phyloP scores from a whole-genome alignment of 139 green algal genomes.

The Pleodorina starrii region DNA sequence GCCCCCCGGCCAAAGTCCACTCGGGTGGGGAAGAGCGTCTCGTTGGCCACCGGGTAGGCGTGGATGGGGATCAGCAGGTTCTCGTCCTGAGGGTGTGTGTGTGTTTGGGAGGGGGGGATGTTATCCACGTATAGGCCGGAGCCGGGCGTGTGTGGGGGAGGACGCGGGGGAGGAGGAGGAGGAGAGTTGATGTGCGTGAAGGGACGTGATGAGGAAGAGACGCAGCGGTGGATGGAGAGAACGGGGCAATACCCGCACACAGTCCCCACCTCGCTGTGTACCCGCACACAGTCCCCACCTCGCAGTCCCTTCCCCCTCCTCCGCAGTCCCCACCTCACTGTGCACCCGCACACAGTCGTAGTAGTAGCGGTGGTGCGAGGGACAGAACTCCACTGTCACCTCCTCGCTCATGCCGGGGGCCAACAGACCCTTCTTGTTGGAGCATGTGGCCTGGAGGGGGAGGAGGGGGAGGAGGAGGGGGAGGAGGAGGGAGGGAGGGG shows the following conservation, averaged over 20 bases:
- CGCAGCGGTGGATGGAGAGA: neutral
- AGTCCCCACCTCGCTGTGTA: neutral
- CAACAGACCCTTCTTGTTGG: constrained; percentile 69
- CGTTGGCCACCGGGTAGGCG: constrained; percentile 75
- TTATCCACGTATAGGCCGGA: neutral
- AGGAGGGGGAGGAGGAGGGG: neutral
- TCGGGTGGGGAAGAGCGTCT: constrained; percentile 68
- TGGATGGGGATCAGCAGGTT: constrained; percentile 76
- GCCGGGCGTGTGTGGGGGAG: neutral
- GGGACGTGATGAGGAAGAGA: neutral
- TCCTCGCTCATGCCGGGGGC: constrained; percentile 70
- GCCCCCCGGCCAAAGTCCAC: constrained; percentile 71
- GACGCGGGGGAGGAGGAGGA: no score
- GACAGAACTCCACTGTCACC: constrained; percentile 71
- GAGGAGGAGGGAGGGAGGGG: neutral
- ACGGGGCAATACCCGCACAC: neutral
- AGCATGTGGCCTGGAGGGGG: constrained; percentile 55
- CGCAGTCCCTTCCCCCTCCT: neutral
- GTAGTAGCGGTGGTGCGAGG: constrained; percentile 73
- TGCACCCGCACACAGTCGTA: constrained; percentile 75
- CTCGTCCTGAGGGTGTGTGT: constrained; percentile 53
- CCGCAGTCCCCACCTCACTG: constrained; percentile 61
- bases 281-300: neutral
- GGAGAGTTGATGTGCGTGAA: no score
- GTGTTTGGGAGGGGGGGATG: neutral